Base-by-base conservation (phyloP, 148 eudicot genomes). In the Rheum nobile region DNA sequence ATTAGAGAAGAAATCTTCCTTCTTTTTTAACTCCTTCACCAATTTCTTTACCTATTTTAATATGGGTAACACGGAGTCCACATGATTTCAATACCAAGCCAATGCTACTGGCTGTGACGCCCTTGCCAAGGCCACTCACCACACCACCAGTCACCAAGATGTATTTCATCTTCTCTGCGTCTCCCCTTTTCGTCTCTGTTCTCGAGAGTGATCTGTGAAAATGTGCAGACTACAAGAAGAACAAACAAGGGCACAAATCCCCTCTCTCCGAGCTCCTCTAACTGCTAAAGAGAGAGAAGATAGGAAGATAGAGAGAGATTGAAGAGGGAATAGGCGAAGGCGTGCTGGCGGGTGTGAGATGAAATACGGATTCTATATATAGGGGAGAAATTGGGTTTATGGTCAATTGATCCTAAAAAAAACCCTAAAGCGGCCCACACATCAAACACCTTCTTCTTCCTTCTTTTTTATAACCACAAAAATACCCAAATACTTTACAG, bases 71-170 rank as follows among this genome's bases (percentile, higher is more conserved):
- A 50, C 96, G 91, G 77, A 90, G 91, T 19, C 97, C 97, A 70
- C 93, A 92, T 54, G 93, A 85, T 81, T 92, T 88, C 65, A 90
- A 88, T 81, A 92, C 82, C 31, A 92, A 81, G 1, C 97, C 97
- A 86, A 92, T 85, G 85, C 97, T 92, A 82, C 97, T 92, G 6
- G 97, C 97, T 34, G 97, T 92, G 8, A 92, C 97, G 16, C 97
- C 97, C 80, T 92, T 92, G 0, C 97, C 97, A 0, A 92, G 79
- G 0, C 97, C 97, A 73, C 97, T 92, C 2, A 92, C 97, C 13
- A 92, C 97, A 14, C 97, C 97, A 24, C 97, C 97, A 8, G 97
- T 92, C 21, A 92, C 97, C 71, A 92, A 72, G 17, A 92, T 94
- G 75, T 92, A 92, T 88, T 90, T 92, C 97, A 92, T 92, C 72